Evolutionary conservation across 306 rosid genomes (phyloP).

Genomic region (Coriaria nepalensis): DNA sequence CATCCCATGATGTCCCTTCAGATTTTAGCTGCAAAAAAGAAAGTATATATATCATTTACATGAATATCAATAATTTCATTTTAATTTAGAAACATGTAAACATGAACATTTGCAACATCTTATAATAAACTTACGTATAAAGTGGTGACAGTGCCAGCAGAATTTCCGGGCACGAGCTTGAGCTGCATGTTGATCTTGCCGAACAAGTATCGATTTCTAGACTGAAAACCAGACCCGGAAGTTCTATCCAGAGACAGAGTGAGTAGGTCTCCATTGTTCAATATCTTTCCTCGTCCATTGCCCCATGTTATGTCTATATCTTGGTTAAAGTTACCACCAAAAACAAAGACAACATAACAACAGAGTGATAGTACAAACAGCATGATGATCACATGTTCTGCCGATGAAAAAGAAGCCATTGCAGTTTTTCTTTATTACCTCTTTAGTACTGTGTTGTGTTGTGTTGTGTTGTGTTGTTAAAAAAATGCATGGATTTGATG

Average conservation of each 20-base stretch:
- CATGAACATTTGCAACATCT: background rate
- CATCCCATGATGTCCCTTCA: conserved; percentile 25
- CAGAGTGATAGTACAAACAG: conserved; percentile 2
- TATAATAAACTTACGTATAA: conserved; percentile 32
- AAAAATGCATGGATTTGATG: too few species aligned
- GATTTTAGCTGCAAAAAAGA: conserved; percentile 23
- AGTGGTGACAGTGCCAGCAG: conserved; percentile 62
- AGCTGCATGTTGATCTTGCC: conserved; percentile 44
- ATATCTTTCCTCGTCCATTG: conserved; percentile 42
- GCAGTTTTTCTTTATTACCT: too few species aligned
- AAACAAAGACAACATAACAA: conserved; percentile 11
- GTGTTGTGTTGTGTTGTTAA: too few species aligned
- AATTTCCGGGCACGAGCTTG: conserved; percentile 54
- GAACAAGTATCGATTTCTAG: conserved; percentile 35
- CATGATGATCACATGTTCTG: too few species aligned
- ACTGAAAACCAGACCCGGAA: conserved; percentile 70
- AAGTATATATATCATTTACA: too few species aligned
- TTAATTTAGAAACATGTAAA: background rate
- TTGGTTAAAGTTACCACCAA: conserved; percentile 26
- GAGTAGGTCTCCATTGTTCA: conserved; percentile 41
- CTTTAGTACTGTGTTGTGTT: too few species aligned
- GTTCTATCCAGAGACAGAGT: conserved; percentile 46
- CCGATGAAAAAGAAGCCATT: too few species aligned
- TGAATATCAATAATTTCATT: background rate
- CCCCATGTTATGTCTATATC: conserved; percentile 59